Evolutionary conservation across 306 rosid genomes (phyloP).

Genomic region (Hippophae tibetana): DNA sequence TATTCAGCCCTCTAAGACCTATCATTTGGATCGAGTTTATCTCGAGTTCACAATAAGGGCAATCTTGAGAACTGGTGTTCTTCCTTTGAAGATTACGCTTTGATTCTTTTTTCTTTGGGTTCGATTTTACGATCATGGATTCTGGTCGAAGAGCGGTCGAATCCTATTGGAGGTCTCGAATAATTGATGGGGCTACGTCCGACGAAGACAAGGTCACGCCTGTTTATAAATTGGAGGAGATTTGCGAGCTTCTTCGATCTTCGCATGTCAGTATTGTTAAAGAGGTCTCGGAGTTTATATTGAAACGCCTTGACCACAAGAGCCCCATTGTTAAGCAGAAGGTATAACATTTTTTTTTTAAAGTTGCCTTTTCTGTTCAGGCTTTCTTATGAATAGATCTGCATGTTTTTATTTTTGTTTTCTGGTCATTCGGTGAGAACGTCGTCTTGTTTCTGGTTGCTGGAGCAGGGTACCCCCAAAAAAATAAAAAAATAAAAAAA

Average conservation of each 20-base stretch:
- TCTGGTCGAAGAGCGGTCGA: slow-evolving; percentile 97
- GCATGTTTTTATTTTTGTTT: slow-evolving; percentile 4
- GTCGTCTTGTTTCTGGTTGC: too few relatives aligned
- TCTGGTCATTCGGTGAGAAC: neutral
- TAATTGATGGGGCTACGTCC: slow-evolving; percentile 84
- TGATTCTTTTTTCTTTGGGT: neutral
- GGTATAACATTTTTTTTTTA: slow-evolving; percentile 33
- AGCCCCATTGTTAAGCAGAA: slow-evolving; percentile 93
- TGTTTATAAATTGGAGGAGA: slow-evolving; percentile 82
- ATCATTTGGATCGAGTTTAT: slow-evolving; percentile 17
- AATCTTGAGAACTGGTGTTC: neutral
- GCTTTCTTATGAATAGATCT: slow-evolving; percentile 22
- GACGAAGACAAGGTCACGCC: slow-evolving; percentile 95
- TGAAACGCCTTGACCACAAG: slow-evolving; percentile 82
- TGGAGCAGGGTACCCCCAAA: too few relatives aligned
- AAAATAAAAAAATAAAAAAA: too few relatives aligned
- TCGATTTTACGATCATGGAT: slow-evolving; percentile 48
- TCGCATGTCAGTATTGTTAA: slow-evolving; percentile 87
- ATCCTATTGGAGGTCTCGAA: slow-evolving; percentile 82
- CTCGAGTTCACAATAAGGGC: slow-evolving; percentile 6
- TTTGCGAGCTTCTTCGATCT: slow-evolving; percentile 73
- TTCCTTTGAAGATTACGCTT: slow-evolving; percentile 12
- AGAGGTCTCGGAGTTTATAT: slow-evolving; percentile 72
- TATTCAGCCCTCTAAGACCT: neutral
- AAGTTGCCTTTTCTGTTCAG: slow-evolving; percentile 6